Base-by-base conservation (phyloP, 768 basidiomycete species). In the Aureoboletus auriporus region DNA sequence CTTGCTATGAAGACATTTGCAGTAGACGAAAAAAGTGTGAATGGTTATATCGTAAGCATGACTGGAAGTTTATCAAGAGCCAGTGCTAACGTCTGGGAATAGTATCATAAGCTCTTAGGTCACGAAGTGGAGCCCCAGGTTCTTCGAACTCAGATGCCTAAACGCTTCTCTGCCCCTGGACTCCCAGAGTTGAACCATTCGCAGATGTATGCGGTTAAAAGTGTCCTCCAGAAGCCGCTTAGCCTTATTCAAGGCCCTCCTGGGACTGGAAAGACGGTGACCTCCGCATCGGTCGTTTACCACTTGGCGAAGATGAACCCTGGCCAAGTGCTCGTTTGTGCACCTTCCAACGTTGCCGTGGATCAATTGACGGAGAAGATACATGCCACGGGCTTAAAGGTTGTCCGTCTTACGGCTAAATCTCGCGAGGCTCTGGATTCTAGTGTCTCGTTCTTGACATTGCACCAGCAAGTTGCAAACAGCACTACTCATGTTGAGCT, bases 221-320 rank as follows among this genome's bases (percentile, higher is more conserved):
- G 92, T 58, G 95, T 99, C 7, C 75, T 99, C 11, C 96, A 99
- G 69, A 98, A 98, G 70, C 96, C 96, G 17, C 79, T 99, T 52
- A 93, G 91, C 60, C 77, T 99, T 54, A 99, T 99, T 59, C 96
- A 99, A 69, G 96, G 96, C 12, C 96, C 96, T 31, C 96, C 96
- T 16, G 96, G 96, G 30, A 99, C 96, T 1, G 94, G 96, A 38
- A 99, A 99, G 72, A 99, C 96, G 1, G 96, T 99, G 46, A 99
- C 96, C 0, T 99, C 96, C 8, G 96, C 96, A 9, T 98, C 96
- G 4, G 94, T 96, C 57, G 96, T 99, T 39, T 91, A 98, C 68
- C 95, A 99, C 65, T 84, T 99, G 16, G 93, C 93, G 35, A 97
- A 97, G 75, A 98, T 99, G 95, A 98, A 98, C 63, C 93, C 94